Evolutionary conservation across 1,284 basidiomycete species (phyloP).

Genomic region (Leccinum pachyderme): DNA sequence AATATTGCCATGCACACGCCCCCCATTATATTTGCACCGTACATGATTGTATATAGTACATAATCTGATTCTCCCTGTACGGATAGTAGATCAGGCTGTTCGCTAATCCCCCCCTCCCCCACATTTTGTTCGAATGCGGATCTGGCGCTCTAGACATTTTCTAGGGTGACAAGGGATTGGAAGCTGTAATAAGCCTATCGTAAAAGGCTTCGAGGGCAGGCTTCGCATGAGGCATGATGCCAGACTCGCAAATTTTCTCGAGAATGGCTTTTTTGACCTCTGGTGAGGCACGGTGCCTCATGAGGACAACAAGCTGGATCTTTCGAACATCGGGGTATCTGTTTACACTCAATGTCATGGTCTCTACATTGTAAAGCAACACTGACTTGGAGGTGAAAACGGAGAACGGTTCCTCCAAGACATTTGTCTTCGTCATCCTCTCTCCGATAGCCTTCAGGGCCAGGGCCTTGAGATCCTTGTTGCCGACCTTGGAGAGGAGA

Average conservation of each 20-base stretch:
- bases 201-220: slow-evolving; percentile 22
- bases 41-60: neutral
- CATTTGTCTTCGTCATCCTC: slow-evolving; percentile 21
- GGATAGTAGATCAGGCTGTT: neutral
- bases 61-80: neutral
- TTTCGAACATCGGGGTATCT: slow-evolving; percentile 24
- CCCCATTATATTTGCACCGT: neutral
- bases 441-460: slow-evolving; percentile 26
- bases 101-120: too few relatives aligned
- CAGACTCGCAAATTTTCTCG: slow-evolving; percentile 10
- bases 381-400: slow-evolving; percentile 30
- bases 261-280: slow-evolving; percentile 19
- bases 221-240: slow-evolving; percentile 18
- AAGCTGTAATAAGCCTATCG: slow-evolving; percentile 12
- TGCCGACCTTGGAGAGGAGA: slow-evolving; percentile 15
- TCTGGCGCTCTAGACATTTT: neutral
- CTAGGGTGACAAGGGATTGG: too few relatives aligned
- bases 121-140: neutral
- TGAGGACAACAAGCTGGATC: slow-evolving; percentile 16
- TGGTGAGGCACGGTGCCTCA: slow-evolving; percentile 6
- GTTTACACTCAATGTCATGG: slow-evolving; percentile 2
- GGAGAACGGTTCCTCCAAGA: slow-evolving; percentile 30
- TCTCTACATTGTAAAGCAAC: neutral
- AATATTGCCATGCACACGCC: too few relatives aligned
- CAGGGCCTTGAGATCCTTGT: slow-evolving; percentile 17